phyloP scores from a whole-genome alignment of 495 filamentous ascomycete genomes.

The Copromyces sp. region DNA sequence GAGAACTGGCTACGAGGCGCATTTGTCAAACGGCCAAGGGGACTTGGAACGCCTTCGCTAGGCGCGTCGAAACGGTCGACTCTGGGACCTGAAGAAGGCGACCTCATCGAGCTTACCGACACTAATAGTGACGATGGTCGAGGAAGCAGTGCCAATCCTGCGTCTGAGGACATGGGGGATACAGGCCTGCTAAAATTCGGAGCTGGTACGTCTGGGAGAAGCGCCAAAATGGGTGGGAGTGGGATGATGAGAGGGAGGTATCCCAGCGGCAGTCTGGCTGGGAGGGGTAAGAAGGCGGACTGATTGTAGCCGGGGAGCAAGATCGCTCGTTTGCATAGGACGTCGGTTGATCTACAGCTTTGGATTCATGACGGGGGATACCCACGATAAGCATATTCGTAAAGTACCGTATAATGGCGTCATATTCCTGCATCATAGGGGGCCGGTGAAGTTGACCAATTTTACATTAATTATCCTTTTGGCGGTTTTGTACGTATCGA shows the following conservation, averaged over 20 bases:
- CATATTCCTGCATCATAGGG: not conserved
- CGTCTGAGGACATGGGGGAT: not conserved
- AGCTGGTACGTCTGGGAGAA: constrained; percentile 23
- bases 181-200: constrained; percentile 14
- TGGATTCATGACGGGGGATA: not conserved
- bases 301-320: not conserved
- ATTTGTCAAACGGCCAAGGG: constrained; percentile 41
- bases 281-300: constrained; percentile 28
- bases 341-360: not conserved
- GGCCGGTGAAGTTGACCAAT: not conserved
- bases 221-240: constrained; percentile 18
- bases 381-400: not conserved
- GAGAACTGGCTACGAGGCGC: constrained; percentile 84
- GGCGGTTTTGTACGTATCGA: not conserved
- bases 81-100: constrained; percentile 36
- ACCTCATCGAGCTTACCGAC: constrained; percentile 81
- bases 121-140: constrained; percentile 42
- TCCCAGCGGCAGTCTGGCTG: not conserved
- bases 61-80: constrained; percentile 24
- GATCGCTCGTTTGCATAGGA: not conserved
- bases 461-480: not conserved
- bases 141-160: constrained; percentile 4
- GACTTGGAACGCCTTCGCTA: constrained; percentile 37
- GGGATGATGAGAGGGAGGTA: constrained; percentile 3
- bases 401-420: not conserved